Evolutionary conservation across 164 flowering plant genomes (phyloP).

Genomic region (Vitis cinerea): DNA sequence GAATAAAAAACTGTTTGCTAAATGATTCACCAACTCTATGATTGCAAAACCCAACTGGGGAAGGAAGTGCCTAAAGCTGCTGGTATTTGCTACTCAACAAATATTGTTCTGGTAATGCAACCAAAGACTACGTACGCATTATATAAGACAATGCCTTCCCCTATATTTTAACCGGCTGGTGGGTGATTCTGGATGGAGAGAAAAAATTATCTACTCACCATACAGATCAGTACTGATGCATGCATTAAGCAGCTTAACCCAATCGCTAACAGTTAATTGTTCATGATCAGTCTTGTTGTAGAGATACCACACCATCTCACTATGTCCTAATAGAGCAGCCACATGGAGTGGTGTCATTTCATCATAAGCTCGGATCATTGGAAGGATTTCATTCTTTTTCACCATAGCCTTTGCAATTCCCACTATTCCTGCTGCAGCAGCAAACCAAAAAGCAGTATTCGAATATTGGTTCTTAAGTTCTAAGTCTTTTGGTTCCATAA

Average conservation of each 20-base stretch:
- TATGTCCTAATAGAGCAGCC: constrained; percentile 25
- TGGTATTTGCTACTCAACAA: too few species aligned
- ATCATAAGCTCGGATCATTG: neutral
- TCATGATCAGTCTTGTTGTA: neutral
- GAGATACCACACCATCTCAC: constrained; percentile 28
- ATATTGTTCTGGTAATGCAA: too few species aligned
- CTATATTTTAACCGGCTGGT: too few species aligned
- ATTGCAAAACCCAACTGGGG: too few species aligned
- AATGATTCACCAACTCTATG: too few species aligned
- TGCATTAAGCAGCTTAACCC: constrained; percentile 13
- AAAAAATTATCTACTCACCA: constrained; percentile 8
- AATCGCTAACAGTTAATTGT: constrained; percentile 8
- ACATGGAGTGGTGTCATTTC: constrained; percentile 17
- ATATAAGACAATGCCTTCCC: too few species aligned
- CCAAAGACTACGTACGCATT: too few species aligned
- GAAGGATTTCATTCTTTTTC: constrained; percentile 4
- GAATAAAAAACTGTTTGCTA: too few species aligned
- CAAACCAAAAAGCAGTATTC: constrained; percentile 35
- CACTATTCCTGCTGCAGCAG: constrained; percentile 24
- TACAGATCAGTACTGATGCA: constrained; percentile 14
- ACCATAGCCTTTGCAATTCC: constrained; percentile 31
- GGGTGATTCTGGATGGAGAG: too few species aligned
- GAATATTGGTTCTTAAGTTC: neutral
- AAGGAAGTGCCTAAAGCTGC: too few species aligned
- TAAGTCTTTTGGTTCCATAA: constrained; percentile 5